Evolutionary conservation across 2,329 filamentous ascomycete species (phyloP), one percentile per base, ranked within the genome.

Genomic region (Cytospora piceae): DNA sequence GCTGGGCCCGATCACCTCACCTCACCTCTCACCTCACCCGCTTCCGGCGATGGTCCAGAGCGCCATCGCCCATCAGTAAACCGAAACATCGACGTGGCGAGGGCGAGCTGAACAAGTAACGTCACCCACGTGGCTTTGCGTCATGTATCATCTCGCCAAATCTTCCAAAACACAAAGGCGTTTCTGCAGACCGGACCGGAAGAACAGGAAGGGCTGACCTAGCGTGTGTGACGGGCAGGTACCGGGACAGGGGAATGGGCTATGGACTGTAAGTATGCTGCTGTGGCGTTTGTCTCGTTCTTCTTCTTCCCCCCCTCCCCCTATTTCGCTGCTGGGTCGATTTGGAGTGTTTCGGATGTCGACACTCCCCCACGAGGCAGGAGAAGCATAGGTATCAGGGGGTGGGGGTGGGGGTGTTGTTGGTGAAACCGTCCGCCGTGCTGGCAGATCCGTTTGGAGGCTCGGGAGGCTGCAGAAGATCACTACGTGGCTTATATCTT

Each of bases 221-320:
- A 15, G 29, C 5, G 34, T 58, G 52, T 58, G 49, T 58, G 65
- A 59, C 15, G 65, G 54, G 56, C 61, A 82, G 81, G 81, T 24
- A 84, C 82, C 6, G 82, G 82, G 14, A 84, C 82, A 12, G 82
- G 82, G 2, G 80, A 79, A 65, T 85, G 82, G 82, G 80, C 78
- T 54, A 77, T 83, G 55, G 79, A 84, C 68, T 72, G 82, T 83
- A 73, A 77, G 82, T 77, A 5, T 29, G 27, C 11, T 34, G 32
- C 11, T 34, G 61, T 64, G 64, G 53, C 29, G 49, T 53, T 31
- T 39, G 27, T 65, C 34, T 61, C 34, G 15, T n/a, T 65, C 63
- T 72, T 61, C 66, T 68, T 63, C 67, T 71, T 61, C 63, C 68
- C 57, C 7, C 14, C 27, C 27, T 24, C 20, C 46, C 46, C 15